phyloP scores from a whole-genome alignment of 1,139 yeast genomes.

The Diutina mesorugosa region DNA sequence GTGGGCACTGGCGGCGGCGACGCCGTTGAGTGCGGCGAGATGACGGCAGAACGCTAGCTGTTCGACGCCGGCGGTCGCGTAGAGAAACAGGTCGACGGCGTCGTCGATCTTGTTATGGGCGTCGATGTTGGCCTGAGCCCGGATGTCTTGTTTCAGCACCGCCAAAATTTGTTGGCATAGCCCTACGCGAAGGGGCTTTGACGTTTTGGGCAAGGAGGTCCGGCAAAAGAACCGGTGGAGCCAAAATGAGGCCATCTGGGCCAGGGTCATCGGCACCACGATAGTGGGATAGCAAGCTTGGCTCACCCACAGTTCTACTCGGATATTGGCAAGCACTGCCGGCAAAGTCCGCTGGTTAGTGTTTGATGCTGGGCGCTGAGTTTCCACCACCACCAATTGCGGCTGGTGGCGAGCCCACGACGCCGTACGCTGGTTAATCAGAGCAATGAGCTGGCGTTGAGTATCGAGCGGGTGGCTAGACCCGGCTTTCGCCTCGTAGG shows the following conservation, averaged over 20 bases:
- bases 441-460: neutral
- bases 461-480: neutral
- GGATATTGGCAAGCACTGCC: neutral
- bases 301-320: neutral
- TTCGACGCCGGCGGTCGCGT: neutral
- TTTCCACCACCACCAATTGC: neutral
- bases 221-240: neutral
- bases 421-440: neutral
- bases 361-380: neutral
- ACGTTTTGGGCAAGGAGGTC: neutral
- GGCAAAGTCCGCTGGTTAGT: neutral
- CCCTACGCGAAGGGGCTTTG: neutral
- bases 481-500: neutral
- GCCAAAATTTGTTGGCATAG: neutral
- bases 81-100: neutral
- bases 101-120: neutral
- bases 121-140: neutral
- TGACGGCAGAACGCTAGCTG: neutral
- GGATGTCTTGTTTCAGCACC: neutral
- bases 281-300: neutral
- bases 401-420: neutral
- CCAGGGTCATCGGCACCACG: neutral
- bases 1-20: neutral
- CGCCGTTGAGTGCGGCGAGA: neutral
- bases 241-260: constrained; percentile 1